A percentile compares a stretch with the other conserved stretches of the same genome.
Evolutionary conservation across 2,329 filamentous ascomycete species (phyloP).

Genomic region (Xylariaceae sp.): DNA sequence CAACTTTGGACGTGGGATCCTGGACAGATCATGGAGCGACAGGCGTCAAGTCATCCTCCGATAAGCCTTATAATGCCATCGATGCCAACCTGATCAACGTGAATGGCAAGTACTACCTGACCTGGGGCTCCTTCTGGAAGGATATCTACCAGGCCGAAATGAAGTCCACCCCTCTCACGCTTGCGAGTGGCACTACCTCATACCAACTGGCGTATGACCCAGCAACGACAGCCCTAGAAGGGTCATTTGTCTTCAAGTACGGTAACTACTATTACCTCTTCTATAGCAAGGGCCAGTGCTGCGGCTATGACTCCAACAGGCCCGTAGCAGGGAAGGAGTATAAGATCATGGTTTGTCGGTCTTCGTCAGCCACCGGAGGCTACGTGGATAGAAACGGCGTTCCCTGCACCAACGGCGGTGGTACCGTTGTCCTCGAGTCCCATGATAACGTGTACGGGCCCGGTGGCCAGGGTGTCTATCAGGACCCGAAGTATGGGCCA

Average conservation of each 20-base stretch:
- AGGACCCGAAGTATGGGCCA: conserved; percentile 28
- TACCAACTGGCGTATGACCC: conserved; percentile 49
- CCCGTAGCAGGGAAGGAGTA: conserved; percentile 54
- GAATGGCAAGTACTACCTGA: conserved; percentile 42
- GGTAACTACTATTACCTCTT: conserved; percentile 57
- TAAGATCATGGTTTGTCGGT: conserved; percentile 56
- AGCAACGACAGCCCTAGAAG: conserved; percentile 48
- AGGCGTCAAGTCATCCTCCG: conserved; percentile 41
- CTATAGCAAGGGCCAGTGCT: conserved; percentile 54
- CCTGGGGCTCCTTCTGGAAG: conserved; percentile 65
- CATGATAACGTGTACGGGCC: conserved; percentile 59
- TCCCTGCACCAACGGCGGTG: conserved; percentile 38
- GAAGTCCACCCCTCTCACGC: conserved; percentile 42
- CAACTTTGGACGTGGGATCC: conserved; percentile 44
- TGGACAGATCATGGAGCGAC: conserved; percentile 56
- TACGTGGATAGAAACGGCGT: conserved; percentile 34
- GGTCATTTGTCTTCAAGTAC: conserved; percentile 46
- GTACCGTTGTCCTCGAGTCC: conserved; percentile 54
- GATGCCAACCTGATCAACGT: conserved; percentile 49
- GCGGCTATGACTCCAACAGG: conserved; percentile 43
- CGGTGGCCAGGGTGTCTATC: conserved; percentile 50
- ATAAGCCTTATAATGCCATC: conserved; percentile 53
- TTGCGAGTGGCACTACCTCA: conserved; percentile 36
- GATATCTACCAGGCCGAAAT: conserved; percentile 53
- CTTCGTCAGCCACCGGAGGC: conserved; percentile 41